A percentile compares a stretch with the other conserved stretches of the same genome.
phyloP scores from a whole-genome alignment of 768 basidiomycete genomes.

The Trametes punicea region DNA sequence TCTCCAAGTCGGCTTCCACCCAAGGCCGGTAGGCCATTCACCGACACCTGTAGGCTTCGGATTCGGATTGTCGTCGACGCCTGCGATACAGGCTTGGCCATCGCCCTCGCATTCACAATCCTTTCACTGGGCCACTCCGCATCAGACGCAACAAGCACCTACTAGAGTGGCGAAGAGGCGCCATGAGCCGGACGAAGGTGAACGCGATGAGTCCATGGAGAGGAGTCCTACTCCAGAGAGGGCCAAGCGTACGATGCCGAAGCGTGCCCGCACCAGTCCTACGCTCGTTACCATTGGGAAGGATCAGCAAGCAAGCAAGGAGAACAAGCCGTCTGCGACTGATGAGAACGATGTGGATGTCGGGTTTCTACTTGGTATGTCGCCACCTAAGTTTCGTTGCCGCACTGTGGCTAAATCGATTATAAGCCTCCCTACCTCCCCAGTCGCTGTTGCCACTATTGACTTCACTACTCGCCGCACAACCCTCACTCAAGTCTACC shows the following conservation, averaged over 20 bases:
- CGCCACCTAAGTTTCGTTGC: slow-evolving; percentile 1
- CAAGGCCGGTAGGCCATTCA: slow-evolving; percentile 54
- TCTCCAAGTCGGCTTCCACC: slow-evolving; percentile 61
- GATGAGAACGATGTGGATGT: slow-evolving; percentile 69
- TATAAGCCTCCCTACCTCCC: slow-evolving; percentile 72
- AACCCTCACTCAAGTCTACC: slow-evolving; percentile 68
- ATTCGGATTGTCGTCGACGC: slow-evolving; percentile 54
- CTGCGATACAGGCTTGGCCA: slow-evolving; percentile 49
- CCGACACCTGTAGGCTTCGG: slow-evolving; percentile 71
- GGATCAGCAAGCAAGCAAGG: slow-evolving; percentile 44
- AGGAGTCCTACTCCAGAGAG: slow-evolving; percentile 82
- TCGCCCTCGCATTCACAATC: slow-evolving; percentile 35
- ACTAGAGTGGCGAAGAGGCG: slow-evolving; percentile 57
- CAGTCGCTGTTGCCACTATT: slow-evolving; percentile 75
- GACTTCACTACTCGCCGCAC: slow-evolving; percentile 59
- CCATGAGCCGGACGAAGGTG: slow-evolving; percentile 66
- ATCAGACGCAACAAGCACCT: slow-evolving; percentile 48
- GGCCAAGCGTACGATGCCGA: slow-evolving; percentile 64
- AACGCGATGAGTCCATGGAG: slow-evolving; percentile 74
- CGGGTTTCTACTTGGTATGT: slow-evolving; percentile 75
- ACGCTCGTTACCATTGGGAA: slow-evolving; percentile 28
- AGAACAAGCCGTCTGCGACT: slow-evolving; percentile 42
- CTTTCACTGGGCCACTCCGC: slow-evolving; percentile 40
- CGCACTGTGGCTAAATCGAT: slow-evolving; percentile 16
- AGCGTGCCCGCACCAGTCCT: slow-evolving; percentile 54